These are phyloP conservation scores for Dionaea muscipula DNA, from an alignment of 179 eudicot species.

Conservation along the genomic window DNA sequence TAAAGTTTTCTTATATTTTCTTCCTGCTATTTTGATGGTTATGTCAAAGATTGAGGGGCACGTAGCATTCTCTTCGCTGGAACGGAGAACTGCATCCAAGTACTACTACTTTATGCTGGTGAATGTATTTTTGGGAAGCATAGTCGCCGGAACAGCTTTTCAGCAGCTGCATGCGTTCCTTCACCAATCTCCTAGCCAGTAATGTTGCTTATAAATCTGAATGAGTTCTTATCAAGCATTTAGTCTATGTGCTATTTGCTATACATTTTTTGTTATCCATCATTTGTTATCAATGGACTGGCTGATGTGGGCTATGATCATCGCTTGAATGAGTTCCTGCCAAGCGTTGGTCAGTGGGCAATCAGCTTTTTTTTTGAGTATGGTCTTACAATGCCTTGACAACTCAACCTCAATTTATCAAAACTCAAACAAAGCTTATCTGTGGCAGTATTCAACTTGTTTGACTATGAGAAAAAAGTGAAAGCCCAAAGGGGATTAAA, in stretches of 20 bases:
- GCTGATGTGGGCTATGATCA: not conserved
- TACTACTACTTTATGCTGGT: conserved; percentile 93
- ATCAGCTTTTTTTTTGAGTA: too few relatives aligned
- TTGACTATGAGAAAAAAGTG: too few relatives aligned
- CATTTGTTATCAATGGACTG: not conserved
- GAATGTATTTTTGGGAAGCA: conserved; percentile 89
- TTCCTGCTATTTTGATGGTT: conserved; percentile 62
- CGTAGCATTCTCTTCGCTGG: conserved; percentile 56
- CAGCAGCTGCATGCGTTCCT: conserved; percentile 78
- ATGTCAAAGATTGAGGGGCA: conserved; percentile 94
- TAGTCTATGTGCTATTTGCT: not conserved
- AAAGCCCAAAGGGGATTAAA: too few relatives aligned
- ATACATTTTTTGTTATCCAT: too few relatives aligned
- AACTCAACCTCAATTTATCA: too few relatives aligned
- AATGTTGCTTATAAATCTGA: conserved; percentile 19
- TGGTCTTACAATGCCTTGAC: too few relatives aligned
- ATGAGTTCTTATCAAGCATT: not conserved
- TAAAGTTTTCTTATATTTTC: conserved; percentile 62
- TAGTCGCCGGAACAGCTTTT: conserved; percentile 80
- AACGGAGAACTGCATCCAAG: conserved; percentile 76
- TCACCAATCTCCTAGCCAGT: conserved; percentile 83
- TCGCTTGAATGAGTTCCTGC: too few relatives aligned
- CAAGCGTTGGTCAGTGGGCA: too few relatives aligned
- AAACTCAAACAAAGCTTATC: too few relatives aligned
- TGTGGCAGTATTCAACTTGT: too few relatives aligned